These are phyloP conservation scores for Aspergillus cavernicola DNA, from an alignment of 495 filamentous ascomycete species.

Conservation along the genomic window DNA sequence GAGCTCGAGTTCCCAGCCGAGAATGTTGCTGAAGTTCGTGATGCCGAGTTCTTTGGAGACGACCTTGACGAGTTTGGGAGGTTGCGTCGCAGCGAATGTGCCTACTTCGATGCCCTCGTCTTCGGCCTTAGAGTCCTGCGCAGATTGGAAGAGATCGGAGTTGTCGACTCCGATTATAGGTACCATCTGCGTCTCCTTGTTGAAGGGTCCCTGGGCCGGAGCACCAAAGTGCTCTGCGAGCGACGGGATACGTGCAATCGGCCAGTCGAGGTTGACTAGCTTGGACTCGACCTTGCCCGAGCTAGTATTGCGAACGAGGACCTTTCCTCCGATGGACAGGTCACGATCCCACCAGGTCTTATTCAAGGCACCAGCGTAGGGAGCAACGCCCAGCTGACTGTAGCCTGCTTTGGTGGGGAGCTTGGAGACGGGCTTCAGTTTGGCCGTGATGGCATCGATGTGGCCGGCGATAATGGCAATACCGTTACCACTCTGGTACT, in stretches of 20 bases:
- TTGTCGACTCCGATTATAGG: constrained; percentile 89
- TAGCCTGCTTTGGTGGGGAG: constrained; percentile 78
- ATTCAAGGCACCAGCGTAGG: constrained; percentile 83
- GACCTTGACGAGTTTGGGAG: constrained; percentile 74
- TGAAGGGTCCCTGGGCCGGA: constrained; percentile 71
- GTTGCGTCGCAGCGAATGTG: constrained; percentile 76
- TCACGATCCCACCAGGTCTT: constrained; percentile 94
- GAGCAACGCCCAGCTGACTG: constrained; percentile 85
- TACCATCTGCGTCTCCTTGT: constrained; percentile 89
- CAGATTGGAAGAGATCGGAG: constrained; percentile 48
- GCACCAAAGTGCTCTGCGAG: constrained; percentile 92
- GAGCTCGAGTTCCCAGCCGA: constrained; percentile 98
- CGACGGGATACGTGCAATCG: constrained; percentile 87
- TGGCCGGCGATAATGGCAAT: constrained; percentile 79
- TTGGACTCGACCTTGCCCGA: constrained; percentile 77
- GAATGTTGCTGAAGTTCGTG: constrained; percentile 62
- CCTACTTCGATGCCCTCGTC: constrained; percentile 38
- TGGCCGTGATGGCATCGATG: constrained; percentile 85
- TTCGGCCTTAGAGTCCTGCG: constrained; percentile 21
- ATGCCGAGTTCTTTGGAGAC: constrained; percentile 73
- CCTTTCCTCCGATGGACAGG: constrained; percentile 81
- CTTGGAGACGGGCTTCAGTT: constrained; percentile 83
- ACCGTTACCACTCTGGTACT: constrained; percentile 84
- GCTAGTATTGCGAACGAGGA: constrained; percentile 69
- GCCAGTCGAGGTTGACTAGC: constrained; percentile 89